These are phyloP conservation scores for Penicillium argentinense DNA, from an alignment of 495 filamentous ascomycete genomes.

Conservation along the genomic window DNA sequence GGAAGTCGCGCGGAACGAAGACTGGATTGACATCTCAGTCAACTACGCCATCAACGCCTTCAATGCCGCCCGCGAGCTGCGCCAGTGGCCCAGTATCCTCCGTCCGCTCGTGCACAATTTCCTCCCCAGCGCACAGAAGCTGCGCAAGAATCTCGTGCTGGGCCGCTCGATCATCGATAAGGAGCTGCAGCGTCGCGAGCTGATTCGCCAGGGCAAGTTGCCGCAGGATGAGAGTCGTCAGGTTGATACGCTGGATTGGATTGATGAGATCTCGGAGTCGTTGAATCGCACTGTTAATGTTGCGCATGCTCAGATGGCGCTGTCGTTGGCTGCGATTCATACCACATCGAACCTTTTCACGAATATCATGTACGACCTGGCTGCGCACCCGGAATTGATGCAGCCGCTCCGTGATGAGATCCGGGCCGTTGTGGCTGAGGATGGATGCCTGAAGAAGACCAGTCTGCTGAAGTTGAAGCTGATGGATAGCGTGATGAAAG, in stretches of 20 bases:
- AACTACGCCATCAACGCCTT: conserved; percentile 57
- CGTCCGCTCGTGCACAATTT: conserved; percentile 40
- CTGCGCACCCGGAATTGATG: conserved; percentile 36
- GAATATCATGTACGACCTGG: conserved; percentile 44
- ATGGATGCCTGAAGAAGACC: conserved; percentile 46
- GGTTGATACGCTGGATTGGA: conserved; percentile 38
- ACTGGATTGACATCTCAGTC: conserved; percentile 58
- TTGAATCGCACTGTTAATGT: conserved; percentile 15
- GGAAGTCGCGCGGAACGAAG: conserved; percentile 50
- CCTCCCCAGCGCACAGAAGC: conserved; percentile 25
- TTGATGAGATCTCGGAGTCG: conserved; percentile 25
- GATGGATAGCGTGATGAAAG: conserved; percentile 46
- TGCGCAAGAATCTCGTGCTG: conserved; percentile 26
- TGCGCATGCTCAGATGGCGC: conserved; percentile 28
- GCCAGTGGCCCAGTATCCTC: conserved; percentile 36
- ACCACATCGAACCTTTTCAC: conserved; percentile 42
- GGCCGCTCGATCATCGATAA: conserved; percentile 31
- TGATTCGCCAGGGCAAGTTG: conserved; percentile 28
- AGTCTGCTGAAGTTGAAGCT: conserved; percentile 50
- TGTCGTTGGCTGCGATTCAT: conserved; percentile 47
- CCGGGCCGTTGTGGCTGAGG: conserved; percentile 28
- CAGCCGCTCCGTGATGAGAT: conserved; percentile 41
- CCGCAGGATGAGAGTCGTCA: conserved; percentile 17
- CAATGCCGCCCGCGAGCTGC: conserved; percentile 28
- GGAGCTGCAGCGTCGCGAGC: conserved; percentile 28